Conservation (phyloP, 805 yeast species). For the Wickerhamiella brachini region DNA sequence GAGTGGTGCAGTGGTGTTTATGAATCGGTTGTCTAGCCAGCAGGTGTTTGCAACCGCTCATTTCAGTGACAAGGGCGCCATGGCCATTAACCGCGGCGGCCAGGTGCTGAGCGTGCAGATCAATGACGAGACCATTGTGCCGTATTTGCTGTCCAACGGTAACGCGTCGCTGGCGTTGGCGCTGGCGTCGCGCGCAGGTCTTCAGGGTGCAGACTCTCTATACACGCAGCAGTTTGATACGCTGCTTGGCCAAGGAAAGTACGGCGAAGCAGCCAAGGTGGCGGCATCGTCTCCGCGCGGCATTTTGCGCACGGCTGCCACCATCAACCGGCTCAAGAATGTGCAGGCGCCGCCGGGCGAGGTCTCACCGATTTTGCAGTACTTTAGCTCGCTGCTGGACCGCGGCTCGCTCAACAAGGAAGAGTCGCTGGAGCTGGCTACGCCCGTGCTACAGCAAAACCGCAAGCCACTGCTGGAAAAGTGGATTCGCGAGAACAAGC, state of each 20-base stretch:
- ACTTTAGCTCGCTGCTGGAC: conserved; percentile 81
- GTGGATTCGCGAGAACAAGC: conserved; percentile 90
- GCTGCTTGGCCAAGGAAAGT: conserved; percentile 71
- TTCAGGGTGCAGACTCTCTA: conserved; percentile 92
- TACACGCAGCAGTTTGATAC: conserved; percentile 86
- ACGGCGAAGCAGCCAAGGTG: conserved; percentile 83
- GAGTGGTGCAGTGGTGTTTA: conserved; percentile 81
- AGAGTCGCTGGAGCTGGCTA: conserved; percentile 89
- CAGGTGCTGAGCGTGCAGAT: conserved; percentile 89
- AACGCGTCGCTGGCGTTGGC: conserved; percentile 78
- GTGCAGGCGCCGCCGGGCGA: conserved; percentile 89
- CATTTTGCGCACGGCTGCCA: conserved; percentile 75
- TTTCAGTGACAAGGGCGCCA: conserved; percentile 64
- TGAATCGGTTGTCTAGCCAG: conserved; percentile 91
- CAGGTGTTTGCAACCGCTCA: conserved; percentile 89
- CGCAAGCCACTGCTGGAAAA: conserved; percentile 87
- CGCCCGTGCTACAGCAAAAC: conserved; percentile 90
- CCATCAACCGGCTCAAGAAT: conserved; percentile 82
- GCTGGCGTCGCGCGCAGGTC: conserved; percentile 87
- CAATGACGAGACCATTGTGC: conserved; percentile 69
- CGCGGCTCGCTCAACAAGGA: conserved; percentile 83
- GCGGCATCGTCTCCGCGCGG: conserved; percentile 87
- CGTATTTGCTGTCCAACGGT: conserved; percentile 76
- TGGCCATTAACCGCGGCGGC: conserved; percentile 89
- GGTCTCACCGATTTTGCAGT: conserved; percentile 85